phyloP scores from a whole-genome alignment of 139 green algal genomes.

The Pseudopediastrum boryanum region DNA sequence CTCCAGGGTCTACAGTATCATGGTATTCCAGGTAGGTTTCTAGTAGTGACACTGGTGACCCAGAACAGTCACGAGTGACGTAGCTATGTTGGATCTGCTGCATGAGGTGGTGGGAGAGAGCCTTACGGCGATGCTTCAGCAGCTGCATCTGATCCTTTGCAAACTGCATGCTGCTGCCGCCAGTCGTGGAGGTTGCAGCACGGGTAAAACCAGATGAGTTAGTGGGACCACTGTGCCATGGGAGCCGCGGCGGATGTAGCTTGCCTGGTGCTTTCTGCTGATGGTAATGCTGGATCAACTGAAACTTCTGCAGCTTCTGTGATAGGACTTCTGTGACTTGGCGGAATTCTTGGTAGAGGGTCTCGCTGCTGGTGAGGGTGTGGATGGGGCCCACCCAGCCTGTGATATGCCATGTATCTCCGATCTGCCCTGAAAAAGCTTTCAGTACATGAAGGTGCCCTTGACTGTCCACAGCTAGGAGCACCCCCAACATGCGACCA shows the following conservation, averaged over 20 bases:
- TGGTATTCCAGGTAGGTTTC: conserved; percentile 29
- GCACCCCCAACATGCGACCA: conserved; percentile 54
- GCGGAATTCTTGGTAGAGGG: conserved; percentile 14
- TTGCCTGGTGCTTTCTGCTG: not conserved
- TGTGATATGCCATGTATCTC: conserved; percentile 41
- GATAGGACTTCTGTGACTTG: conserved; percentile 12
- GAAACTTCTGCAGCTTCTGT: conserved; percentile 5
- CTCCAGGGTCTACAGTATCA: not conserved
- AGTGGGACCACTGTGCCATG: not conserved
- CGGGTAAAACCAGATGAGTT: not conserved
- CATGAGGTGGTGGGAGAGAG: conserved; percentile 42
- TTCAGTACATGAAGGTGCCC: conserved; percentile 29
- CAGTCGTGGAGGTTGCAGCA: not conserved
- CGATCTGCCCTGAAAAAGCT: conserved; percentile 53
- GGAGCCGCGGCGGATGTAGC: not conserved
- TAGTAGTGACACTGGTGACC: conserved; percentile 12
- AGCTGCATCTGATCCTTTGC: conserved; percentile 29
- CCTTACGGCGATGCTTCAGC: conserved; percentile 32
- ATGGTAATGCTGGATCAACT: conserved; percentile 3
- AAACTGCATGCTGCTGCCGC: conserved; percentile 12
- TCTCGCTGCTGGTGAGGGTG: conserved; percentile 18
- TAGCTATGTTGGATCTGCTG: conserved; percentile 38
- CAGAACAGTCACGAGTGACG: not conserved
- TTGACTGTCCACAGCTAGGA: conserved; percentile 24
- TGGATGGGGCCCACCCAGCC: conserved; percentile 52